Evolutionary conservation across 192 early-diverging fungal species (phyloP), one percentile per base, ranked within the genome.

Genomic region (Coemansia sp.): DNA sequence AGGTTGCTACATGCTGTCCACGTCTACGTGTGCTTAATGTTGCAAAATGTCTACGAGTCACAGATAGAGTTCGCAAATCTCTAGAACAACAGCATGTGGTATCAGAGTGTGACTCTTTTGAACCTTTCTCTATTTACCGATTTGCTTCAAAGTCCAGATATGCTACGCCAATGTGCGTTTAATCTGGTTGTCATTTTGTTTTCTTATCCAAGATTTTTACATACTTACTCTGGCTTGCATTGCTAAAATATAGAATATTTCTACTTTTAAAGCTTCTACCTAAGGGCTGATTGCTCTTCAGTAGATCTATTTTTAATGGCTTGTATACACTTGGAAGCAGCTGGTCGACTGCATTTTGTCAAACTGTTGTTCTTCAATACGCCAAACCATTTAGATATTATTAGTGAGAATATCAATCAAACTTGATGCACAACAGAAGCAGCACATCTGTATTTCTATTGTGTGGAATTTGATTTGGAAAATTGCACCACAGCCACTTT

Each of bases 11-110:
- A 0, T 54, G 54, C 14, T 85, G 82, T 55, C 46, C 58, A 0
- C 20, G 24, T 3, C 30, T 87, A 9, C 59, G 71, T 23, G 72
- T 87, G 3, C 64, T 87, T 53, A 84, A 85, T 52, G 71, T 85
- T 1, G 62, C 75, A 20, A 80, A 83, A 25, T 87, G 86, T 50
- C 51, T 75, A 23, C 39, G 74, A 1, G 77, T 84, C 24, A 72
- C 65, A 6, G 73, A 75, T 24, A 54, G 61, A 14, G 57, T 59
- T 21, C 64, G 78, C 2, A 57, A 46, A 24, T 29, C 20, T 0
- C 39, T 80, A 27, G 68, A 67, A 29, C 46, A 63, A 8, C 54
- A 55, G 1, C 53, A 54, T 19, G 66, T 80, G 17, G 58, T 61
- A 2, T 55, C 56, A 2, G 50, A 57, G 2, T 75, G 72, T 33